phyloP scores from a whole-genome alignment of 495 filamentous ascomycete species.

The Lindgomyces ingoldianus region DNA sequence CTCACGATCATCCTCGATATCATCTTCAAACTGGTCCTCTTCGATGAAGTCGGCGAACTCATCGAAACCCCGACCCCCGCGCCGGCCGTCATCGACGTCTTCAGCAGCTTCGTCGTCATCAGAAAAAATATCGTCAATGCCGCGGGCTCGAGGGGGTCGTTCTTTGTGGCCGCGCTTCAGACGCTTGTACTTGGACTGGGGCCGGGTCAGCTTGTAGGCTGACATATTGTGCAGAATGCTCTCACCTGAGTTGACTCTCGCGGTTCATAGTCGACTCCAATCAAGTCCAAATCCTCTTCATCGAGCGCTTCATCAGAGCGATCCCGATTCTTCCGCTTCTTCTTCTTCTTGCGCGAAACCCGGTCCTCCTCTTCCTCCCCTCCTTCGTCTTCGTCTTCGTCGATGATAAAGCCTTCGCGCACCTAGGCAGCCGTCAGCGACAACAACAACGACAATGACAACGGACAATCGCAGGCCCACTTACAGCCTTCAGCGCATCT shows the following conservation, averaged over 20 bases:
- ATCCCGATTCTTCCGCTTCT: slow-evolving; percentile 62
- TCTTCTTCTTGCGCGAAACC: slow-evolving; percentile 61
- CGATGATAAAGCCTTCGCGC: slow-evolving; percentile 94
- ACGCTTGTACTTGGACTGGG: slow-evolving; percentile 85
- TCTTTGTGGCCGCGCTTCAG: slow-evolving; percentile 89
- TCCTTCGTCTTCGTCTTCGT: slow-evolving; percentile 77
- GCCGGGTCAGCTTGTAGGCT: slow-evolving; percentile 3
- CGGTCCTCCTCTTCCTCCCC: slow-evolving; percentile 67
- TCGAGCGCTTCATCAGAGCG: slow-evolving; percentile 79
- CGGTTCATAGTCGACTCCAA: slow-evolving; percentile 74
- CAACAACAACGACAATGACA: neutral
- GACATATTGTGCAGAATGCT: neutral
- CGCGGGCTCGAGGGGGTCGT: slow-evolving; percentile 61
- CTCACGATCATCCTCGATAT: slow-evolving; percentile 86
- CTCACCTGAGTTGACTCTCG: slow-evolving; percentile 65
- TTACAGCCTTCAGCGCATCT: slow-evolving; percentile 63
- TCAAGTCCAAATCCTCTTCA: slow-evolving; percentile 94
- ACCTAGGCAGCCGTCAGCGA: slow-evolving; percentile 41
- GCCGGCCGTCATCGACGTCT: slow-evolving; percentile 42
- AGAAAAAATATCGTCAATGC: slow-evolving; percentile 86
- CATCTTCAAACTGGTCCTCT: slow-evolving; percentile 80
- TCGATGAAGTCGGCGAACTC: slow-evolving; percentile 98
- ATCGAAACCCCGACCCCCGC: slow-evolving; percentile 57
- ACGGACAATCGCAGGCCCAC: neutral
- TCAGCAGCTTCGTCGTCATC: slow-evolving; percentile 79